phyloP scores from a whole-genome alignment of 1,284 basidiomycete species.

The Flammula alnicola region DNA sequence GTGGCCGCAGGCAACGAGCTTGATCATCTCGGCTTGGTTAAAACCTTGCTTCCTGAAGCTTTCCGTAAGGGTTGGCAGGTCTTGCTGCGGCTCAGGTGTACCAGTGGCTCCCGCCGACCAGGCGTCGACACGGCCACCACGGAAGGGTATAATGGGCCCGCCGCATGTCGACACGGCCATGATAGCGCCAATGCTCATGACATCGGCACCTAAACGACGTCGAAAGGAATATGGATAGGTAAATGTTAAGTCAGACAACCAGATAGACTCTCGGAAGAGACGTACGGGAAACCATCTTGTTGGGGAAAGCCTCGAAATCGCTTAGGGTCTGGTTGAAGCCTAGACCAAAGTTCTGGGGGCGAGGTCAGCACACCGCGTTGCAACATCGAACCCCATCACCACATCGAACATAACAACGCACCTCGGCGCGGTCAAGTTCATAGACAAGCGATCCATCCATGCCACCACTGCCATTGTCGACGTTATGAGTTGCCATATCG shows the following conservation, averaged over 20 bases:
- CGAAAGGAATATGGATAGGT: neutral
- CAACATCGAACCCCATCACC: neutral
- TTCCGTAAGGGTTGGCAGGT: slow-evolving; percentile 30
- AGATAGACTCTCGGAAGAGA: neutral
- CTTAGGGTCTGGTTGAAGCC: slow-evolving; percentile 26
- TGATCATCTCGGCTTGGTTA: slow-evolving; percentile 41
- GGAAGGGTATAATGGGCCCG: slow-evolving; percentile 39
- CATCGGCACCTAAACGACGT: slow-evolving; percentile 32
- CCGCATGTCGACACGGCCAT: slow-evolving; percentile 35
- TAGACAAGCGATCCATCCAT: slow-evolving; percentile 34
- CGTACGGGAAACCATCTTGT: slow-evolving; percentile 30
- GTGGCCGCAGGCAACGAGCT: slow-evolving; percentile 43
- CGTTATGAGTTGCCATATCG: slow-evolving; percentile 33
- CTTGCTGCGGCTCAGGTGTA: slow-evolving; percentile 37
- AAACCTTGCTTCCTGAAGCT: slow-evolving; percentile 41
- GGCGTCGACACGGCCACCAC: slow-evolving; percentile 39
- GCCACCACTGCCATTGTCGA: slow-evolving; percentile 30
- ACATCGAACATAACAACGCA: slow-evolving; percentile 7
- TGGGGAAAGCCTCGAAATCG: slow-evolving; percentile 29
- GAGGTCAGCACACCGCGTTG: neutral
- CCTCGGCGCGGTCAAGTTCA: slow-evolving; percentile 32
- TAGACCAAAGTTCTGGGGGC: slow-evolving; percentile 31
- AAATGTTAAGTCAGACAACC: neutral
- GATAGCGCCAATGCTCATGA: slow-evolving; percentile 36
- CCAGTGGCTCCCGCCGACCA: slow-evolving; percentile 32